phyloP scores from a whole-genome alignment of 225 moss, liverwort and hornwort species.

The Takakia lepidozioides region DNA sequence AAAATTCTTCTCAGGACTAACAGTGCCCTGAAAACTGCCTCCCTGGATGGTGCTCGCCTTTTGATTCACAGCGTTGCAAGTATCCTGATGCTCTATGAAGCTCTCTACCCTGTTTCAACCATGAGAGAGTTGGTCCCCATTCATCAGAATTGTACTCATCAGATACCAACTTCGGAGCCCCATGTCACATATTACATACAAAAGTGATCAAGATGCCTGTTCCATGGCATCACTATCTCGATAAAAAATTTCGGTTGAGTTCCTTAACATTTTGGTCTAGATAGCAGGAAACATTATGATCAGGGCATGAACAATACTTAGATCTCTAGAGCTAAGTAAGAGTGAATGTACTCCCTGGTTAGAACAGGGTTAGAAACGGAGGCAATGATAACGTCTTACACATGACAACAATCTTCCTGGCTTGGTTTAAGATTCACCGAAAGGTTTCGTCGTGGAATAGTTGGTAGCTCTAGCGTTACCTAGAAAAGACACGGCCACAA shows the following conservation, averaged over 20 bases:
- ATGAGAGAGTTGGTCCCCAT: background rate
- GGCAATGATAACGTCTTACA: too few relatives aligned
- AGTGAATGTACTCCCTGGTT: background rate
- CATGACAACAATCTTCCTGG: background rate
- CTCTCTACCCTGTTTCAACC: slow-evolving; percentile 47
- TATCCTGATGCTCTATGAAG: slow-evolving; percentile 78
- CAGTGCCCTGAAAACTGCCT: too few relatives aligned
- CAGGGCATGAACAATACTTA: background rate
- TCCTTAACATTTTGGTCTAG: background rate
- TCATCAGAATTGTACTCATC: background rate
- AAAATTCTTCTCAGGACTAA: too few relatives aligned
- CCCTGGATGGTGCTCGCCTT: too few relatives aligned
- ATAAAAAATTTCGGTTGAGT: background rate
- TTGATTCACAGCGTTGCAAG: slow-evolving; percentile 37
- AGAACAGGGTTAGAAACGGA: too few relatives aligned
- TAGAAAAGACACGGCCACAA: slow-evolving; percentile 72
- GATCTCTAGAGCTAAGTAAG: background rate
- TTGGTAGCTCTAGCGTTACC: slow-evolving; percentile 19
- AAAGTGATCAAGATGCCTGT: too few relatives aligned
- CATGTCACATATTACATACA: too few relatives aligned
- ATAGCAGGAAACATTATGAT: slow-evolving; percentile 2
- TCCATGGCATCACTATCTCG: too few relatives aligned
- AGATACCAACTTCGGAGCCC: too few relatives aligned
- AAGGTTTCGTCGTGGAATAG: too few relatives aligned
- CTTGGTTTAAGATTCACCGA: background rate